Base-by-base conservation (phyloP, 2,329 filamentous ascomycete genomes). In the Neodidymelliopsis sp. region DNA sequence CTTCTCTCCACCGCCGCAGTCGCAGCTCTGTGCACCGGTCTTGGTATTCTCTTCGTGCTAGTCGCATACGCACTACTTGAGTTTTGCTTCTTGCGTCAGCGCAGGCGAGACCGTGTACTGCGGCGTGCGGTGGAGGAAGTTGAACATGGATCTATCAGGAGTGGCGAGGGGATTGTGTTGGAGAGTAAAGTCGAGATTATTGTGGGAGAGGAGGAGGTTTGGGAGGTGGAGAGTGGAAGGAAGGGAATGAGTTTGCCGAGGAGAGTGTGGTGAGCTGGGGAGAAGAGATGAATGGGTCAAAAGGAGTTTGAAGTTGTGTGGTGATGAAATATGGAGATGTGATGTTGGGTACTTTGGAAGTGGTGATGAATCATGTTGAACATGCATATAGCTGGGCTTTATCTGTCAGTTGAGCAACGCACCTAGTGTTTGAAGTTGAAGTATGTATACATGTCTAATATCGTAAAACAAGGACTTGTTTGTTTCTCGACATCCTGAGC, bases 151-250 rank as follows among this genome's bases (percentile, higher is more conserved):
- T 53, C 30, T 13, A 28, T 25, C 22, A 60, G 27, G 25, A 60
- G 48, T 25, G 54, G 60, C 25, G 65, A 70, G 25, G 60, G 58
- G 23, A 51, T 62, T 42, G 61, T 65, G 2, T 25, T 66, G 27
- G 65, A 67, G 33, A 65, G 60, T 31, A 44, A 62, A 20, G 56
- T 62, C 10, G 59, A 59, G 30, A 61, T 70, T 43, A 25, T 65
- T 8, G 36, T 54, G 12, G 25, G 27, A 2, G 54, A 55, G 19
- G 51, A 54, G n/a, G 42, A 49, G 28, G 43, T 41, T 23, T 47
- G 47, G 42, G 51, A 56, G 13, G 54, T 45, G 12, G 41, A 51
- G 20, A 49, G 43, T 24, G 49, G 56, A n/a, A 56, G 57, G 38
- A 56, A 58, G 27, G 62, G 59, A n/a, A 53, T 65, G 54, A 61